phyloP scores from a whole-genome alignment of 228 moss, liverwort and hornwort genomes.

The Sphagnum fallax region DNA sequence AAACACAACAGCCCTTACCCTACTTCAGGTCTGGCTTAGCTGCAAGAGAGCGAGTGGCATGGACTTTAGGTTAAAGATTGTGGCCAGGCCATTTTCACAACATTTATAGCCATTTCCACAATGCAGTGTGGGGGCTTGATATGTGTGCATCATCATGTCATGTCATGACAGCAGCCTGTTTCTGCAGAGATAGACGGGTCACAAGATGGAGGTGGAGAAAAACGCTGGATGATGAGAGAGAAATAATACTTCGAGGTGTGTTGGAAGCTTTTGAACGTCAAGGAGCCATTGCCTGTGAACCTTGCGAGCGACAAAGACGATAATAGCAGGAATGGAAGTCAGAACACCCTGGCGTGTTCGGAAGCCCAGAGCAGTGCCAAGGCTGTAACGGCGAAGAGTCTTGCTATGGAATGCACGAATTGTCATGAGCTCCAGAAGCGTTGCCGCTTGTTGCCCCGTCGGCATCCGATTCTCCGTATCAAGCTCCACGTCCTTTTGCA shows the following conservation, averaged over 20 bases:
- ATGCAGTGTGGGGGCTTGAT: not conserved
- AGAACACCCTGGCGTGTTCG: conserved; percentile 2
- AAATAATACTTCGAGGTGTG: not conserved
- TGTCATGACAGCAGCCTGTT: not conserved
- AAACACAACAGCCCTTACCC: too few species aligned
- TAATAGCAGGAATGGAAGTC: conserved; percentile 6
- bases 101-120: not conserved
- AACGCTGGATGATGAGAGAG: too few species aligned
- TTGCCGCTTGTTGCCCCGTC: conserved; percentile 2
- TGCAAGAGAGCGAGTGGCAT: too few species aligned
- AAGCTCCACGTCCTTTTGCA: conserved; percentile 2
- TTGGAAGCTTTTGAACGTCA: conserved; percentile 5
- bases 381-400: conserved; percentile 7
- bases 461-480: not conserved
- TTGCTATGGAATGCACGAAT: conserved; percentile 9
- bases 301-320: conserved; percentile 10
- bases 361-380: conserved; percentile 8
- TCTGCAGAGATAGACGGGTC: not conserved
- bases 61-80: not conserved
- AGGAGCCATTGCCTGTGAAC: conserved; percentile 7
- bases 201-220: not conserved
- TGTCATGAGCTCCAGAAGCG: conserved; percentile 8
- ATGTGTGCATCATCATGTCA: too few species aligned
- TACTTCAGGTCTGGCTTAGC: too few species aligned
- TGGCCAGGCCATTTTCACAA: not conserved